These are phyloP conservation scores for Eucalyptus marginata DNA, from an alignment of 345 rosid species.

Conservation along the genomic window DNA sequence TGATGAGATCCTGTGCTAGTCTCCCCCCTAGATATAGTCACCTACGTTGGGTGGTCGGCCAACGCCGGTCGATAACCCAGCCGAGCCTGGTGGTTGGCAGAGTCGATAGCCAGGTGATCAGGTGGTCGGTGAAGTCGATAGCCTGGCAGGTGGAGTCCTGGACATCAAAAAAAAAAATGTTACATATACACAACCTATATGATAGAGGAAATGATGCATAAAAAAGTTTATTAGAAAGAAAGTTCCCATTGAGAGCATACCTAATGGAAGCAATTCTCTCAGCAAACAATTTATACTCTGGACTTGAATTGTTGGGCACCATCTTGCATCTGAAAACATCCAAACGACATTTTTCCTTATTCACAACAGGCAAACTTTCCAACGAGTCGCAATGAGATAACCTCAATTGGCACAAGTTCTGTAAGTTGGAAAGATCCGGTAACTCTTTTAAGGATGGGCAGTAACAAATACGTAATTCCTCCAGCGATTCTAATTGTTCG, in stretches of 20 bases:
- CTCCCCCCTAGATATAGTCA: too few species aligned
- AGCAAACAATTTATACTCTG: accelerated
- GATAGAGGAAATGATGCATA: not conserved
- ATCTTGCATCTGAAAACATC: not conserved
- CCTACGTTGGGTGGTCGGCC: too few species aligned
- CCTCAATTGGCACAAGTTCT: accelerated
- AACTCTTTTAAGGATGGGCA: not conserved
- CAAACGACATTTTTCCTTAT: not conserved
- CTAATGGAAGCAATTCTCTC: accelerated
- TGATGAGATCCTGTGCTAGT: too few species aligned
- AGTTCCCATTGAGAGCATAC: accelerated
- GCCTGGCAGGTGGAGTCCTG: too few species aligned
- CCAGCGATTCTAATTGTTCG: not conserved
- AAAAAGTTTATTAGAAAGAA: not conserved
- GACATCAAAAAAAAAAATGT: not conserved
- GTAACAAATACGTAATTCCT: not conserved
- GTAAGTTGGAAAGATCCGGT: not conserved
- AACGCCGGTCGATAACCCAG: too few species aligned
- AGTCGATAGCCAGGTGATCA: too few species aligned
- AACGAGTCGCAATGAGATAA: not conserved
- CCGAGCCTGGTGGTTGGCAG: too few species aligned
- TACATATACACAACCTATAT: not conserved
- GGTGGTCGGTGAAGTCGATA: too few species aligned
- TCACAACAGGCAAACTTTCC: not conserved
- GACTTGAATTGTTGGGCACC: not conserved